Evolutionary conservation across 306 rosid species (phyloP), one percentile per base, ranked within the genome.

Genomic region (Acacia confusa): DNA sequence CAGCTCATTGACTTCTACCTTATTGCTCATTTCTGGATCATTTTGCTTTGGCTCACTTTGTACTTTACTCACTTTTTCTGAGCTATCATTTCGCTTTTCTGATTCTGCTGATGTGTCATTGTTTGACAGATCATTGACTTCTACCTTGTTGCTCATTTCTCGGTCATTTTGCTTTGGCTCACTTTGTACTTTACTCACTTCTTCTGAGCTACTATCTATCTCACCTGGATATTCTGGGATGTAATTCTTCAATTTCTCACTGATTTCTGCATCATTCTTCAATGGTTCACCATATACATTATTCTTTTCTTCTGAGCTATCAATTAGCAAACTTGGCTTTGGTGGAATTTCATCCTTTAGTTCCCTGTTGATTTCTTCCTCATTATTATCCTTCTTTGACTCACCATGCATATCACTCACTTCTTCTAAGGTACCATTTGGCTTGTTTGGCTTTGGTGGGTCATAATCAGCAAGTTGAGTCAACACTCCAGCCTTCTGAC

Each of bases 321-420:
- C 76, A 45, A 45, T 44, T 15, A 19, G 40, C 45, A 11, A 41
- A 22, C 11, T 17, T 22, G 53, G 17, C 52, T 41, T 5, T 70
- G 2, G 10, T 66, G 14, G 20, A 7, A 7, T 34, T 20, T 36
- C 72, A 34, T 67, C 20, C 45, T 9, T 36, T 4, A 67, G 9
- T 9, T 66, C 36, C 25, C 40, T 25, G 17, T 32, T 34, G 25
- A 64, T 16, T 64, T 32, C 70, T 32, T 28, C 70, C 1, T 15
- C 19, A 16, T 32, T 38, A 6, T 15, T 3, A 32, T 15, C 36
- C 22, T 64, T 64, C 5, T 72, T 73, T 53, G 78, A 28, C 17
- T 79, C 84, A 57, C 17, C 61, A n/a, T 79, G 50, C 8, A 27
- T 50, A 40, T 52, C 27, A 73, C 72, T 67, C 43, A 48, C 71